Evolutionary conservation across 805 yeast species (phyloP).

Genomic region (Ogataea ramenticola): DNA sequence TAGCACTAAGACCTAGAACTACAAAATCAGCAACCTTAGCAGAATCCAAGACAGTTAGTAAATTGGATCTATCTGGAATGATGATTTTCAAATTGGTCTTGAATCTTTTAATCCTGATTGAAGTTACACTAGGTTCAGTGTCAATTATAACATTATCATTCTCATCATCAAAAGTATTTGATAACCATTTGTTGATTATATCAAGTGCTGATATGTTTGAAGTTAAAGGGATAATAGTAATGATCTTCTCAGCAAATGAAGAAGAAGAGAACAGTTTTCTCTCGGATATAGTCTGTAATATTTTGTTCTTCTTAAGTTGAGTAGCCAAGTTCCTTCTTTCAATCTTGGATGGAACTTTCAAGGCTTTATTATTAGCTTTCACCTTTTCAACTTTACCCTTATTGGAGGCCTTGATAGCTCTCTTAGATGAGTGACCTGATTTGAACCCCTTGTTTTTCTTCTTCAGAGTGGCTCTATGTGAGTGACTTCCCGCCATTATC

Average conservation of each 20-base stretch:
- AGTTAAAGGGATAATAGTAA: slow-evolving; percentile 76
- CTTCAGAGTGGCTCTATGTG: slow-evolving; percentile 80
- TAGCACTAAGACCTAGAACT: slow-evolving; percentile 82
- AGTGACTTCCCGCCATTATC: slow-evolving; percentile 56
- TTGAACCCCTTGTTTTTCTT: slow-evolving; percentile 87
- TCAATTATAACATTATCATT: slow-evolving; percentile 16
- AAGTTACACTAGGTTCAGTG: slow-evolving; percentile 40
- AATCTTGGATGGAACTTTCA: slow-evolving; percentile 34
- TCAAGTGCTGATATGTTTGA: slow-evolving; percentile 53
- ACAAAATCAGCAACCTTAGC: slow-evolving; percentile 87
- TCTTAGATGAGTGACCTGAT: slow-evolving; percentile 84
- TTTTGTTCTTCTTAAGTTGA: slow-evolving; percentile 72
- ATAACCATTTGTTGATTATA: slow-evolving; percentile 46
- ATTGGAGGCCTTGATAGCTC: slow-evolving; percentile 68
- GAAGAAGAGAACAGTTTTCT: slow-evolving; percentile 66
- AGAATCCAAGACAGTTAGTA: slow-evolving; percentile 71
- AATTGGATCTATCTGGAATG: slow-evolving; percentile 59
- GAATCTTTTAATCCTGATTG: slow-evolving; percentile 54
- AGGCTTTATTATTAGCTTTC: slow-evolving; percentile 26
- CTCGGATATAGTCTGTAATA: slow-evolving; percentile 46
- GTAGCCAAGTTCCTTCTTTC: slow-evolving; percentile 74
- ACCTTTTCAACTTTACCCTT: slow-evolving; percentile 87
- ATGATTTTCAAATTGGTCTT: slow-evolving; percentile 70
- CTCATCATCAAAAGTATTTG: slow-evolving; percentile 23
- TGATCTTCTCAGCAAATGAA: slow-evolving; percentile 72